Conservation (phyloP, 352 stramenopile genomes). For the Globisporangium canariense region DNA sequence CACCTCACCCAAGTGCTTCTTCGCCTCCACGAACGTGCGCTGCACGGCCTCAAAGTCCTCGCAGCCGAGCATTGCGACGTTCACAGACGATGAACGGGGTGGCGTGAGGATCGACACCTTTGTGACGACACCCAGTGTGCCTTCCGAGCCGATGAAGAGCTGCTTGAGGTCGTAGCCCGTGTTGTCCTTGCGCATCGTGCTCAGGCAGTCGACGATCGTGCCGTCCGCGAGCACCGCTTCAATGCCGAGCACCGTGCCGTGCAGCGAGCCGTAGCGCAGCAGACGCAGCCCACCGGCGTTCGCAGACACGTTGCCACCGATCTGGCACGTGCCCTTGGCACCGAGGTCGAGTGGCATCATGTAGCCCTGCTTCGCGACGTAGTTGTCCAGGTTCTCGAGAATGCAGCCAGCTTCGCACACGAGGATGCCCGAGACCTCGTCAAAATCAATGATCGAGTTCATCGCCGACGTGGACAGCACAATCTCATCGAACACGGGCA, state of each 20-base stretch:
- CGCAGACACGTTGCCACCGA: slow-evolving; percentile 95
- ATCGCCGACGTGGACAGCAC: slow-evolving; percentile 91
- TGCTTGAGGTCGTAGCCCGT: slow-evolving; percentile 97
- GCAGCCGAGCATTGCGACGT: slow-evolving; percentile 91
- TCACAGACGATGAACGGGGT: slow-evolving; percentile 60
- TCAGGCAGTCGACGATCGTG: slow-evolving; percentile 89
- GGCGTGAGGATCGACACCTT: slow-evolving; percentile 86
- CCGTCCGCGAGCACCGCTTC: slow-evolving; percentile 94
- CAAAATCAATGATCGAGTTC: slow-evolving; percentile 91
- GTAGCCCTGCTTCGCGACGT: slow-evolving; percentile 80
- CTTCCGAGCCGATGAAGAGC: slow-evolving; percentile 96
- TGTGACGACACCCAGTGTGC: slow-evolving; percentile 95
- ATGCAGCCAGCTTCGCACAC: slow-evolving; percentile 91
- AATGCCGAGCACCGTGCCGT: slow-evolving; percentile 92
- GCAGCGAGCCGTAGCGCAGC: slow-evolving; percentile 93
- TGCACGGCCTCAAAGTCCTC: slow-evolving; percentile 85
- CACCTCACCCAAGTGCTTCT: slow-evolving; percentile 90
- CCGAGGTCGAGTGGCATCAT: slow-evolving; percentile 96
- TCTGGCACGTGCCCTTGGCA: slow-evolving; percentile 97
- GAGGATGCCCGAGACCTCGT: slow-evolving; percentile 82
- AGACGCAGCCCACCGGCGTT: slow-evolving; percentile 95
- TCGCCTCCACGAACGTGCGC: slow-evolving; percentile 77
- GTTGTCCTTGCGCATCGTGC: slow-evolving; percentile 96
- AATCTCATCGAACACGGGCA: slow-evolving; percentile 92
- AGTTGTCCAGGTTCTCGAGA: slow-evolving; percentile 91